Percentiles rank a stretch among this genome's conserved stretches.
These are phyloP conservation scores for Cryptococcus sp. DNA, from an alignment of 1,284 basidiomycete genomes.

Conservation along the genomic window DNA sequence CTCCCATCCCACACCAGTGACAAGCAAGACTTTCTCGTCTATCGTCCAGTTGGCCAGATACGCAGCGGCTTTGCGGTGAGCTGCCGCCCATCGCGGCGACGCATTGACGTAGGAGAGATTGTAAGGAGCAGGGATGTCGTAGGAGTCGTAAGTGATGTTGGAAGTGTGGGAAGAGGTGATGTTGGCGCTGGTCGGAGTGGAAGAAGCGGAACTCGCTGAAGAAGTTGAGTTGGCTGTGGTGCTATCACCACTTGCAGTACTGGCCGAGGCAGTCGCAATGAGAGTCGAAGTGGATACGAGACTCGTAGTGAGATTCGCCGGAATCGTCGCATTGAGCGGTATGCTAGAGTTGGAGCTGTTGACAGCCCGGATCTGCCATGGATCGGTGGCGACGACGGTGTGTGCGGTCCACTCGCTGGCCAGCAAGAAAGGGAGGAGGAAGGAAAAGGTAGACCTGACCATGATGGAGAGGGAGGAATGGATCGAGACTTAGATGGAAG, in stretches of 20 bases:
- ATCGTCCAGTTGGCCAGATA: conserved; percentile 52
- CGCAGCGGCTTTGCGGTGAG: conserved; percentile 45
- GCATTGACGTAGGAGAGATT: conserved; percentile 10
- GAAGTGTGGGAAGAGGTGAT: neutral
- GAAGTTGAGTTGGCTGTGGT: neutral
- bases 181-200: neutral
- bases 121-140: conserved; percentile 7
- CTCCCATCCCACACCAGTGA: conserved; percentile 54
- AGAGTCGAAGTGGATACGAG: neutral
- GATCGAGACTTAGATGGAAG: too few species aligned
- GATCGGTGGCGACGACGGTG: too few species aligned
- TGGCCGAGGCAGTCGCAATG: neutral
- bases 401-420: too few species aligned
- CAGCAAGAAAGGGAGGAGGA: too few species aligned
- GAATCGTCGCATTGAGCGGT: neutral
- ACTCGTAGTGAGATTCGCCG: neutral
- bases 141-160: conserved; percentile 12
- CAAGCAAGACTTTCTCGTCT: conserved; percentile 56
- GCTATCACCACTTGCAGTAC: neutral
- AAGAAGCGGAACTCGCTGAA: neutral
- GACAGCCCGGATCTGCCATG: too few species aligned
- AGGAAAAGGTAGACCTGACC: too few species aligned
- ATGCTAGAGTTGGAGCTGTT: neutral
- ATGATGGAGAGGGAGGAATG: too few species aligned
- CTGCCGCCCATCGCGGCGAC: conserved; percentile 29